These are phyloP conservation scores for Penicillium manginii DNA, from an alignment of 495 filamentous ascomycete genomes.

Conservation along the genomic window DNA sequence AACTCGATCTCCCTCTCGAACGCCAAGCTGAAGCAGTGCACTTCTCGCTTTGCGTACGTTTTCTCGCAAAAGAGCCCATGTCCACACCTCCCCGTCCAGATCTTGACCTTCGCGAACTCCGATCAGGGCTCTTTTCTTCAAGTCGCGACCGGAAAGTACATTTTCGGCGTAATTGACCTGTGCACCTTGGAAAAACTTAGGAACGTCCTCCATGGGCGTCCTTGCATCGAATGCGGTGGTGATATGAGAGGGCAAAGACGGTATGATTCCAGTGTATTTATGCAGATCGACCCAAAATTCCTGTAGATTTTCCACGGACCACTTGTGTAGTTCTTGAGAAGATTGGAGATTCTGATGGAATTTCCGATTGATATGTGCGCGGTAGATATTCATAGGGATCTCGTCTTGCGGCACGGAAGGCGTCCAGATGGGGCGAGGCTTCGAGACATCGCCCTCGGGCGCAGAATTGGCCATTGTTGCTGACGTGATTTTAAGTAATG, in stretches of 20 bases:
- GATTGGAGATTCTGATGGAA: slow-evolving; percentile 18
- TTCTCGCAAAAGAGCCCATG: slow-evolving; percentile 60
- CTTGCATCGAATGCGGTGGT: slow-evolving; percentile 61
- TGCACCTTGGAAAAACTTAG: slow-evolving; percentile 60
- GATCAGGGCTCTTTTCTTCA: slow-evolving; percentile 58
- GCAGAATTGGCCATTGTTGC: neutral
- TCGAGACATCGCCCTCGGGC: neutral
- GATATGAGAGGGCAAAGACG: slow-evolving; percentile 42
- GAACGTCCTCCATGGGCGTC: slow-evolving; percentile 63
- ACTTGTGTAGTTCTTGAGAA: slow-evolving; percentile 25
- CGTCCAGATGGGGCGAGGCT: slow-evolving; percentile 18
- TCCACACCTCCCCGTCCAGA: slow-evolving; percentile 55
- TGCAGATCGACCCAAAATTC: slow-evolving; percentile 28
- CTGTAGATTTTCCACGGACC: slow-evolving; percentile 23
- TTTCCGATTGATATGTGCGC: slow-evolving; percentile 25
- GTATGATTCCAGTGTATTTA: slow-evolving; percentile 22
- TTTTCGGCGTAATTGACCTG: slow-evolving; percentile 79
- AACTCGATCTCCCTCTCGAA: slow-evolving; percentile 64
- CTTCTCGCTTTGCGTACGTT: slow-evolving; percentile 54
- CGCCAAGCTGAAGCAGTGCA: slow-evolving; percentile 56
- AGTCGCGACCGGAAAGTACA: slow-evolving; percentile 55
- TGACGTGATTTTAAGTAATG: neutral
- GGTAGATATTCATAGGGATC: slow-evolving; percentile 28
- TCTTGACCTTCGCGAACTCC: slow-evolving; percentile 70
- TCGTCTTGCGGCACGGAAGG: slow-evolving; percentile 14